These are phyloP conservation scores for Stephania japonica DNA, from an alignment of 164 flowering plant genomes.

Conservation along the genomic window DNA sequence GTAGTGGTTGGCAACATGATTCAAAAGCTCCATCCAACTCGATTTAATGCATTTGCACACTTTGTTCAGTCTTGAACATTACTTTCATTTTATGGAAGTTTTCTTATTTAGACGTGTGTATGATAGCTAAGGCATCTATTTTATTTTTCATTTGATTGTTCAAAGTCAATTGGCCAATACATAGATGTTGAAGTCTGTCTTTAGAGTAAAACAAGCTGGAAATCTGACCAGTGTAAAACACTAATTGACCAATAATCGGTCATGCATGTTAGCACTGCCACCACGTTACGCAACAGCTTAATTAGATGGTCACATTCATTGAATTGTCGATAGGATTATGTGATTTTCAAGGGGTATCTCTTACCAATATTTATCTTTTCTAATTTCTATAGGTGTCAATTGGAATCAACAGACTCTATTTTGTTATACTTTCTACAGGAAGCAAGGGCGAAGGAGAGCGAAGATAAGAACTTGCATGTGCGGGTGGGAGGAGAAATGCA, in stretches of 20 bases:
- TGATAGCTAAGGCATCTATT: too few relatives aligned
- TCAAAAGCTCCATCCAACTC: too few relatives aligned
- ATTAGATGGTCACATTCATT: background rate
- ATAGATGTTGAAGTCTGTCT: background rate
- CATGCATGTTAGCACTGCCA: too few relatives aligned
- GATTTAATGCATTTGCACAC: too few relatives aligned
- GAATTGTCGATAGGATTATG: background rate
- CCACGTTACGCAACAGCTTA: too few relatives aligned
- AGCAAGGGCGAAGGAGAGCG: conserved; percentile 64
- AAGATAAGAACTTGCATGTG: conserved; percentile 38
- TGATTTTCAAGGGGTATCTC: background rate
- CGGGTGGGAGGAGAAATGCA: conserved; percentile 8
- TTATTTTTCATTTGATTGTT: too few relatives aligned
- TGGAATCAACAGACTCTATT: background rate
- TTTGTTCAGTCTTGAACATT: too few relatives aligned
- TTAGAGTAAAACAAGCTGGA: background rate
- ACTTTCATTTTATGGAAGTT: too few relatives aligned
- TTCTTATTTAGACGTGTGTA: too few relatives aligned
- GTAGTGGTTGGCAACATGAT: too few relatives aligned
- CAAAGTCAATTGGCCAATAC: too few relatives aligned
- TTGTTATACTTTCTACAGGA: conserved; percentile 37
- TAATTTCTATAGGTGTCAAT: background rate
- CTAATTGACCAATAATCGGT: background rate
- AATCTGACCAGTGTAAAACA: background rate
- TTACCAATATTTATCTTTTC: background rate